These are phyloP conservation scores for Raphidocelis subcapitata DNA, from an alignment of 139 green algal species.

Conservation along the genomic window DNA sequence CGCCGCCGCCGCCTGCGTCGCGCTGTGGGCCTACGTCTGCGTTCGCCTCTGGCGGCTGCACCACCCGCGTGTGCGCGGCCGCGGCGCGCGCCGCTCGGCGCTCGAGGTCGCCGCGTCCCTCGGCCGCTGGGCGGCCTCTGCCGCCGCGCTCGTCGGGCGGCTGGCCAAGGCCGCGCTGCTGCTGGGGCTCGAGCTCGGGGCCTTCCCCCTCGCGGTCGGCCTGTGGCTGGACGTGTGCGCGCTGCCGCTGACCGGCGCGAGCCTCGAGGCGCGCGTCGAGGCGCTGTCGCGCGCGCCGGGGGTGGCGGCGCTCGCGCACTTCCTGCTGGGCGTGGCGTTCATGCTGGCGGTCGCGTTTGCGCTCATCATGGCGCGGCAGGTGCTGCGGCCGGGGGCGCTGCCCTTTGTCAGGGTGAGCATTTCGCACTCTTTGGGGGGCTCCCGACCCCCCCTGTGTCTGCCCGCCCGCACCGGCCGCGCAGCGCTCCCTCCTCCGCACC, in stretches of 20 bases:
- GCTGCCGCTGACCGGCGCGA: slow-evolving; percentile 19
- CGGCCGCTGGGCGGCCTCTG: slow-evolving; percentile 7
- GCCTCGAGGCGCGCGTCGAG: slow-evolving; percentile 1
- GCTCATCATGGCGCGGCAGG: slow-evolving; percentile 20
- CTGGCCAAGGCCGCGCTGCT: slow-evolving; percentile 26
- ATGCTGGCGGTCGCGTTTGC: slow-evolving; percentile 27
- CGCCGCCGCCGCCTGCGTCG: not conserved
- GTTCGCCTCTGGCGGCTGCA: slow-evolving; percentile 15
- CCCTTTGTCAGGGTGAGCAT: slow-evolving; percentile 29
- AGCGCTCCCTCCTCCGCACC: too few relatives aligned
- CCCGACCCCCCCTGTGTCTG: too few relatives aligned
- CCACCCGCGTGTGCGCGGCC: not conserved
- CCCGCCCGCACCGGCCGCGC: too few relatives aligned
- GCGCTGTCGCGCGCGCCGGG: not conserved
- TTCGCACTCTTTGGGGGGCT: too few relatives aligned
- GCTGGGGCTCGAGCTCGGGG: slow-evolving; percentile 21
- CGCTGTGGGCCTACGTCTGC: slow-evolving; percentile 12
- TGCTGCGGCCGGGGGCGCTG: slow-evolving; percentile 34
- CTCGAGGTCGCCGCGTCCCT: slow-evolving; percentile 12
- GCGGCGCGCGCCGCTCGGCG: not conserved
- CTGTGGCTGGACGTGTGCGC: slow-evolving; percentile 30
- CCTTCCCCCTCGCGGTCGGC: slow-evolving; percentile 19
- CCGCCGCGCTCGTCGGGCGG: not conserved
- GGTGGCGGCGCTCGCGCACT: slow-evolving; percentile 25
- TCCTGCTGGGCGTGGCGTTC: slow-evolving; percentile 27